A percentile compares a stretch with the other conserved stretches of the same genome.
Evolutionary conservation across 2,329 filamentous ascomycete species (phyloP).

Genomic region (Calonectria hongkongensis): DNA sequence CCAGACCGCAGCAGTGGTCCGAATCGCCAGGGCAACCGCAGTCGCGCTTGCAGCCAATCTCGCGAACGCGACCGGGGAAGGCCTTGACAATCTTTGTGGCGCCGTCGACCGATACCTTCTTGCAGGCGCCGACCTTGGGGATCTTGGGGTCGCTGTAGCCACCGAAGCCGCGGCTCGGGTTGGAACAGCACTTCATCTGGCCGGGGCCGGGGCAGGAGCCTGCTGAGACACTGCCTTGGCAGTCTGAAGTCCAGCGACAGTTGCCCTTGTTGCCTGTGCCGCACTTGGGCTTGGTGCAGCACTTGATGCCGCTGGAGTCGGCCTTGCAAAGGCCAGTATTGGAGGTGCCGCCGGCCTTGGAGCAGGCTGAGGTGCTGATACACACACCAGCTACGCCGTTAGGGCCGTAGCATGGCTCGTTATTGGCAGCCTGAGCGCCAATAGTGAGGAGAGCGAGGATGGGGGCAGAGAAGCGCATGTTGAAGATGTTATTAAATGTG

Average conservation of each 20-base stretch:
- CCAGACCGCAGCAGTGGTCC: slow-evolving; percentile 63
- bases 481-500: slow-evolving; percentile 13
- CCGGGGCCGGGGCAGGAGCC: slow-evolving; percentile 63
- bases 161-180: slow-evolving; percentile 57
- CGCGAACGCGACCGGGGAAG: slow-evolving; percentile 60
- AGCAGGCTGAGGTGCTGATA: slow-evolving; percentile 61
- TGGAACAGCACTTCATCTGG: slow-evolving; percentile 63
- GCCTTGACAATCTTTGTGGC: slow-evolving; percentile 60
- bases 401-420: slow-evolving; percentile 59
- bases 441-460: slow-evolving; percentile 44
- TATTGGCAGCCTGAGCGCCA: slow-evolving; percentile 52
- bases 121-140: slow-evolving; percentile 60
- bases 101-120: slow-evolving; percentile 59
- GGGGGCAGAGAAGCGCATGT: slow-evolving; percentile 48
- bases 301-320: slow-evolving; percentile 62
- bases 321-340: slow-evolving; percentile 62
- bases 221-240: slow-evolving; percentile 55
- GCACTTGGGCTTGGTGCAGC: slow-evolving; percentile 65
- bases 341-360: slow-evolving; percentile 60
- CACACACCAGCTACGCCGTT: slow-evolving; percentile 59
- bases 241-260: slow-evolving; percentile 63
- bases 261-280: slow-evolving; percentile 57
- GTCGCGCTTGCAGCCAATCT: slow-evolving; percentile 59
- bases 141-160: slow-evolving; percentile 59
- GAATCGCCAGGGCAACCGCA: slow-evolving; percentile 58